Base-by-base conservation (phyloP, 2,329 filamentous ascomycete species). In the Exophiala oligosperma region DNA sequence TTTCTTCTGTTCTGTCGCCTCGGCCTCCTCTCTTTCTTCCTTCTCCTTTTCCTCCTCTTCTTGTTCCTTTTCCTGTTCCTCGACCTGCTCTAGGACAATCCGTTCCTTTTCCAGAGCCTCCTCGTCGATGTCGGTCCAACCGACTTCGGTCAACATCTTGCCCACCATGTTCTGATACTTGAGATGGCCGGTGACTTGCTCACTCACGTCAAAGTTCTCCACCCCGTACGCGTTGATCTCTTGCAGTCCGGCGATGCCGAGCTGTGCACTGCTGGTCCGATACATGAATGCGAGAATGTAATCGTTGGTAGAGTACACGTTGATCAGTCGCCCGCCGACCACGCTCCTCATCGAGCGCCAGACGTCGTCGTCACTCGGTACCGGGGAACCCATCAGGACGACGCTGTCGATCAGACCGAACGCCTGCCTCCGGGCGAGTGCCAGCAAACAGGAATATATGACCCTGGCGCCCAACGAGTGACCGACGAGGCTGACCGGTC, bases 281-380 rank as follows among this genome's bases (percentile, higher is more conserved):
- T 94, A 93, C n/a, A 93, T 75, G 69, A 93, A 92, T 1, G 83
- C 90, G 1, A 94, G 81, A 43, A 94, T 84, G 70, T 90, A 90
- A 72, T 94, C 90, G 62, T 91, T 90, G 52, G 85, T 84, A 9
- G 87, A 90, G 73, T 88, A 94, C 11, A 91, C 89, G 65, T 93
- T 94, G 65, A 92, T 87, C 5, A 94, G 79, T 57, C 86, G 81
- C 1, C 90, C 90, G 0, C 86, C 81, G 0, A 92, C 89, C 0
- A 92, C 88, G 26, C 81, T 81, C 24, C 89, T 82, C 65, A 92
- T 83, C 38, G 82, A 79, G 28, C 85, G 79, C 90, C 90, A 94
- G 63, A 89, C 85, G 1, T 78, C 77, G 0, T 81, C 73, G 35
- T 85, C 82, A 0, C 84, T 86, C 0, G 90, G 89, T 0, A 87